These are phyloP conservation scores for Fraxinus quadrangulata DNA, from an alignment of 257 asterid genomes.

Conservation along the genomic window DNA sequence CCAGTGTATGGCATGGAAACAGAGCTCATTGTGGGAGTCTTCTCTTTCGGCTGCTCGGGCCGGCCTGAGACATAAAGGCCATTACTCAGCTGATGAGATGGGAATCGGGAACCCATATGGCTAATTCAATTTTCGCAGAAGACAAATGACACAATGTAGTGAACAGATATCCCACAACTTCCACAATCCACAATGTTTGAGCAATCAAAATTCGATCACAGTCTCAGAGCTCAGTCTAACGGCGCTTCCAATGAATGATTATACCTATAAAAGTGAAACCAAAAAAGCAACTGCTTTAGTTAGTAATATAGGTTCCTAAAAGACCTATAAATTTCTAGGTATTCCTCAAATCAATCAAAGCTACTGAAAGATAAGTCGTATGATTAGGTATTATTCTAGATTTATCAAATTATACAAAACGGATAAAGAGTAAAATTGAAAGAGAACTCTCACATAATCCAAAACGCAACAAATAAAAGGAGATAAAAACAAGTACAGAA, in stretches of 20 bases:
- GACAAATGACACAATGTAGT: slow-evolving; percentile 23
- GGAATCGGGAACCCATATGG: slow-evolving; percentile 73
- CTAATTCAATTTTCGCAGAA: slow-evolving; percentile 22
- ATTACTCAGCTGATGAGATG: slow-evolving; percentile 72
- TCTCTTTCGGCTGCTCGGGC: slow-evolving; percentile 71
- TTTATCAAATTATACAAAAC: not conserved
- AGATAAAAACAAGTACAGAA: not conserved
- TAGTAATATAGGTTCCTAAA: not conserved
- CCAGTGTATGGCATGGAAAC: slow-evolving; percentile 84
- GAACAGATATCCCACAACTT: slow-evolving; percentile 13
- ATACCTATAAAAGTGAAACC: slow-evolving; percentile 33
- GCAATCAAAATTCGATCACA: not conserved
- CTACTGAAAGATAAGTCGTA: not conserved
- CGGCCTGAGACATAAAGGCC: slow-evolving; percentile 82
- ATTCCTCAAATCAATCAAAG: not conserved
- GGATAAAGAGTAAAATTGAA: not conserved
- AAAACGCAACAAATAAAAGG: not conserved
- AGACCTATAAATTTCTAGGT: not conserved
- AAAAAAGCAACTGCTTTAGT: slow-evolving; percentile 11
- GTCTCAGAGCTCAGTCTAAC: slow-evolving; percentile 25
- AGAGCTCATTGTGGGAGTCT: slow-evolving; percentile 54
- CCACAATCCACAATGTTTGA: slow-evolving; percentile 11
- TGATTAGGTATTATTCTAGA: not conserved
- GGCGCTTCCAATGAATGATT: slow-evolving; percentile 19
- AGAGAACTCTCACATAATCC: not conserved